These are phyloP conservation scores for Neofusicoccum parvum DNA, from an alignment of 2,329 filamentous ascomycete genomes.

Conservation along the genomic window DNA sequence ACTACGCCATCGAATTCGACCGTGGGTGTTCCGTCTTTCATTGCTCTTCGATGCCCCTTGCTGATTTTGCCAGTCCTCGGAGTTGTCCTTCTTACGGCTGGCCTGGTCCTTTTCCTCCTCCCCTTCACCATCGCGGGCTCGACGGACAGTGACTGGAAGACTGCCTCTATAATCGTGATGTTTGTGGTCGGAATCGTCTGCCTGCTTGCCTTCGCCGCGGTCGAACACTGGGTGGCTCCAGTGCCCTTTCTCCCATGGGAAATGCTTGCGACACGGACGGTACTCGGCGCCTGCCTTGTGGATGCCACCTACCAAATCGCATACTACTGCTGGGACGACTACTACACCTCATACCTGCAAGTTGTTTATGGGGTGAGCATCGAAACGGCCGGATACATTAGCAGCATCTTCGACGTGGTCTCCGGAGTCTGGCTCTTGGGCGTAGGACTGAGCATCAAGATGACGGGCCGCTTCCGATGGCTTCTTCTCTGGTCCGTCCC, in stretches of 20 bases:
- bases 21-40: constrained; percentile 47
- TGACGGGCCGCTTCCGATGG: constrained; percentile 24
- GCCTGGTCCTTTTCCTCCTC: constrained; percentile 66
- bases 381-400: constrained; percentile 38
- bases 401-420: constrained; percentile 41
- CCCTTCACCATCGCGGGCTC: constrained; percentile 54
- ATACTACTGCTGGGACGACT: constrained; percentile 39
- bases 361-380: constrained; percentile 40
- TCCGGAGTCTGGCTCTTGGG: constrained; percentile 31
- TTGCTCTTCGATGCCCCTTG: constrained; percentile 57
- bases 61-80: constrained; percentile 51
- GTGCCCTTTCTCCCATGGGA: constrained; percentile 48
- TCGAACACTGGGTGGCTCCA: constrained; percentile 43
- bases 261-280: constrained; percentile 51
- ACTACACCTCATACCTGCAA: constrained; percentile 45
- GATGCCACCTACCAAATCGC: constrained; percentile 33
- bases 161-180: constrained; percentile 45
- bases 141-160: constrained; percentile 36
- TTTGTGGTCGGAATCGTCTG: constrained; percentile 41
- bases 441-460: constrained; percentile 15
- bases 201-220: constrained; percentile 43
- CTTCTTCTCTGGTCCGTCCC: constrained; percentile 16
- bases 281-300: constrained; percentile 55
- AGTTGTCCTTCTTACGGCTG: constrained; percentile 61
- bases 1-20: constrained; percentile 66